Percentiles rank a stretch among this genome's conserved stretches.
phyloP scores from a whole-genome alignment of 169 alveolate genomes.

The Cryptosporidium felis region DNA sequence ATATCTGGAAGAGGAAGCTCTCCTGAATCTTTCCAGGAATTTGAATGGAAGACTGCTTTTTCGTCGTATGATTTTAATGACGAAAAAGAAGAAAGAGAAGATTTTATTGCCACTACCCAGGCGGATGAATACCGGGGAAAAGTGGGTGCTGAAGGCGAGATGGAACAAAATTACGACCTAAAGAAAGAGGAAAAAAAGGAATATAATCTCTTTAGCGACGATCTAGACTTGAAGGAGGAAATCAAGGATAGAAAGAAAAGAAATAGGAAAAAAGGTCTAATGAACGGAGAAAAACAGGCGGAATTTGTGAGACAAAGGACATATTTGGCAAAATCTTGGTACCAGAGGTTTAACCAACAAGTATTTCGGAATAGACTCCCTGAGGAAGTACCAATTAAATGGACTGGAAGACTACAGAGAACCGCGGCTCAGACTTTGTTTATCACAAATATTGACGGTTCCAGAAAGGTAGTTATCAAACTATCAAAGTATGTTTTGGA shows the following conservation, averaged over 20 bases:
- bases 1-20: neutral
- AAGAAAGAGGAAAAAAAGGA: neutral
- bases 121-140: no score
- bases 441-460: conserved; percentile 19
- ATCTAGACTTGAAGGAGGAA: neutral
- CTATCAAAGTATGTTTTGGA: conserved; percentile 64
- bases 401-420: conserved; percentile 67
- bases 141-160: neutral
- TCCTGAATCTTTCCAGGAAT: neutral
- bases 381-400: conserved; percentile 38
- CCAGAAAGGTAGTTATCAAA: conserved; percentile 28
- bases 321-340: conserved; percentile 25
- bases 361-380: conserved; percentile 61
- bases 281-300: neutral
- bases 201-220: neutral
- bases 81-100: neutral
- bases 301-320: conserved; percentile 20
- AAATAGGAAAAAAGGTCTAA: neutral
- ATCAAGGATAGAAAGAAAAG: neutral
- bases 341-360: conserved; percentile 18
- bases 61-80: neutral
- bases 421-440: conserved; percentile 68
- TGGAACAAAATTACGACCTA: neutral
- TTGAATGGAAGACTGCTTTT: conserved; percentile 44
- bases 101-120: no score